These are phyloP conservation scores for Orbilia javanica DNA, from an alignment of 2,329 filamentous ascomycete genomes.

Conservation along the genomic window DNA sequence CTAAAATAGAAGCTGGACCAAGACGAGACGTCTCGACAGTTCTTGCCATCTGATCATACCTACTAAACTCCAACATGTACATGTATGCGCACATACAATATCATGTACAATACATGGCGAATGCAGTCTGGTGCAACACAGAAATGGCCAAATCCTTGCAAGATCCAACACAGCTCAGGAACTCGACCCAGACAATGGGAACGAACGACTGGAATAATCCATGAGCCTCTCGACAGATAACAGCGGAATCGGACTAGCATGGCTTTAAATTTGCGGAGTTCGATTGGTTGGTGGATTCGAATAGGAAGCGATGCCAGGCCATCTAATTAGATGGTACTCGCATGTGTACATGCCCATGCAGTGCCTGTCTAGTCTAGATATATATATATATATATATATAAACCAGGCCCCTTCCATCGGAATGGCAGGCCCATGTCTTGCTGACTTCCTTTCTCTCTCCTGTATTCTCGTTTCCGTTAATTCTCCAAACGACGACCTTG, in stretches of 20 bases:
- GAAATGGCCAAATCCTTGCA: constrained; percentile 36
- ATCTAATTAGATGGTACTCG: constrained; percentile 1
- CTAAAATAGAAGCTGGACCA: background rate
- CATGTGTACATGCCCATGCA: background rate
- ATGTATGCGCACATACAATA: too few relatives aligned
- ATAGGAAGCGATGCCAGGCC: constrained; percentile 24
- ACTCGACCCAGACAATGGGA: constrained; percentile 23
- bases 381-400: constrained; percentile 41
- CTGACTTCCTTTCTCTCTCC: background rate
- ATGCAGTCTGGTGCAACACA: constrained; percentile 40
- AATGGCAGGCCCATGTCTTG: background rate
- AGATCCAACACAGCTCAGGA: constrained; percentile 43
- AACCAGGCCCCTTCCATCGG: constrained; percentile 4
- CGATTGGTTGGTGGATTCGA: background rate
- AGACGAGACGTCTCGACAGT: constrained; percentile 4
- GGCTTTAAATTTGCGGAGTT: constrained; percentile 20
- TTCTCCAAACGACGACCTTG: constrained; percentile 8
- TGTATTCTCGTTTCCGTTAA: constrained; percentile 10
- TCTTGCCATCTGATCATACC: background rate
- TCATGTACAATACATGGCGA: too few relatives aligned
- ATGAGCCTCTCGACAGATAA: constrained; percentile 34
- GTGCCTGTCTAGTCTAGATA: too few relatives aligned
- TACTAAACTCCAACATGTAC: background rate
- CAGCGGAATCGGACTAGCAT: constrained; percentile 1
- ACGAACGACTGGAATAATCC: constrained; percentile 12